Evolutionary conservation across 2,329 filamentous ascomycete species (phyloP), one percentile per base, ranked within the genome.

Genomic region (Colletotrichum camelliae): DNA sequence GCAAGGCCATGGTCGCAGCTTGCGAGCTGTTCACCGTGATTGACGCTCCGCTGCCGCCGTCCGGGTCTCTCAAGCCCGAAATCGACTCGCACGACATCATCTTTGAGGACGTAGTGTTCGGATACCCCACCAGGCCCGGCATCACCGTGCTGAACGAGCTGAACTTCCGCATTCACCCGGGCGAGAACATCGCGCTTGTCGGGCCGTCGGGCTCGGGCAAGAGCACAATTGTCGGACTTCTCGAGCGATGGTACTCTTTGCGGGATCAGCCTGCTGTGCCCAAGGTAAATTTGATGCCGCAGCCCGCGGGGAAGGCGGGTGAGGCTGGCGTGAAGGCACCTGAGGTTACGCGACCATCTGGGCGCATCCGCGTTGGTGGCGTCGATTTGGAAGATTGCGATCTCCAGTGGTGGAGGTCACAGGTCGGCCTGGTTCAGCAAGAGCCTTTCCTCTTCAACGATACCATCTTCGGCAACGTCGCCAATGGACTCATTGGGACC

Each of bases 401-500:
- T 9, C 70, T 85, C 35, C 84, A 84, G 65, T 87, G 86, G 86
- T 87, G 84, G 83, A 81, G 88, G 62, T 83, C 83, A 12, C 85
- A 88, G 72, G 87, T 89, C 65, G 87, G 87, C 1, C 80, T 90
- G 6, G 90, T 91, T 3, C 89, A 90, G 65, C 90, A 91, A 78
- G 89, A 91, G 65, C 89, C 89, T 0, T 88, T 89, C 67, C 82
- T 91, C 0, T 91, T 91, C 79, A 89, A 89, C 67, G 86, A 88
- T 10, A 87, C 88, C 21, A 89, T 91, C 35, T 85, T 83, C 66
- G 83, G 86, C 10, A 91, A 91, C 71, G 85, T 91, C 5, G 83
- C 84, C 0, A 85, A 86, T 58, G 89, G 89, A 0, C 81, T 90
- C 0, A 78, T 83, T 35, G 79, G 84, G 67, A 79, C 83, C 76